Conservation (phyloP, 2,329 filamentous ascomycete species). For the Tolypocladium album region DNA sequence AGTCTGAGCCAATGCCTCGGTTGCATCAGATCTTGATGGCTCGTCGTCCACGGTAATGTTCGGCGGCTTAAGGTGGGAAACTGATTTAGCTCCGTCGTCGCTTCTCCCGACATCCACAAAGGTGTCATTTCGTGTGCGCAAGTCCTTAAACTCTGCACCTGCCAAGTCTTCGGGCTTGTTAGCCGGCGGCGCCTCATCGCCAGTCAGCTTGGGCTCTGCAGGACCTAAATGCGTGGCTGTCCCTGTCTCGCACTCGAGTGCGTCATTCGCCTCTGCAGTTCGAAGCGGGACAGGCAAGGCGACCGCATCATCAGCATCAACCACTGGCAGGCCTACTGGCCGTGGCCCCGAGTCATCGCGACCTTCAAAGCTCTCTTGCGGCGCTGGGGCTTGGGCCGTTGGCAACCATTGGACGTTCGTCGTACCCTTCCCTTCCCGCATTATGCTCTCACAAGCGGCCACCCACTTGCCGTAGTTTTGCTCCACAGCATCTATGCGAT, state of each 20-base stretch:
- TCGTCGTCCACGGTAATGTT: background rate
- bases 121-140: background rate
- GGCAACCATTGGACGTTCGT: background rate
- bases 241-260: background rate
- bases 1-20: background rate
- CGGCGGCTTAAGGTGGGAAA: background rate
- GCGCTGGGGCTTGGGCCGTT: background rate
- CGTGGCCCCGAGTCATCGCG: background rate
- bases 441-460: constrained; percentile 61
- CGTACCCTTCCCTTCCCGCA: constrained; percentile 54
- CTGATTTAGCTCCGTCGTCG: background rate
- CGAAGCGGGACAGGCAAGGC: background rate
- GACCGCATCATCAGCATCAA: background rate
- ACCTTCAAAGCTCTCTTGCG: background rate
- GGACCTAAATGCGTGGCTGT: background rate
- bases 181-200: background rate
- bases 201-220: background rate
- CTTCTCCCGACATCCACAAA: constrained; percentile 1
- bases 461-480: constrained; percentile 71
- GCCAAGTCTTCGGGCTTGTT: background rate
- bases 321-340: background rate
- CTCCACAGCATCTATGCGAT: constrained; percentile 74
- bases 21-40: background rate
- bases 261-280: background rate
- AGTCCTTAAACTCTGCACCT: background rate